Base-by-base conservation (phyloP, 2,329 filamentous ascomycete genomes). In the Colletotrichum sp. region DNA sequence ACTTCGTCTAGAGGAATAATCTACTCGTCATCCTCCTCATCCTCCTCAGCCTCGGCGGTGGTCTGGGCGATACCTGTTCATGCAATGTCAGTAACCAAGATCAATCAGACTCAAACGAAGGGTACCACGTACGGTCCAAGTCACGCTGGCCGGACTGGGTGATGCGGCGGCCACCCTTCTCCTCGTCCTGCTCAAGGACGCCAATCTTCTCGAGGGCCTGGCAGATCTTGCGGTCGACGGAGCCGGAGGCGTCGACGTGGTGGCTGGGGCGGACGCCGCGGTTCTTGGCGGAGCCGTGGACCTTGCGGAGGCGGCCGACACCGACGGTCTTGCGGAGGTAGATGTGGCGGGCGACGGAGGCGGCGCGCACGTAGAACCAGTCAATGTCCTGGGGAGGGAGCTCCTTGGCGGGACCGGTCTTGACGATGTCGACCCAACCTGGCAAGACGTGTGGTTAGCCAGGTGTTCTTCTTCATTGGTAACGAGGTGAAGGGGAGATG, bases 351-450 rank as follows among this genome's bases (percentile, higher is more conserved):
- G 97, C 97, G 86, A 99, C 94, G 81, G 96, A 93, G 83, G 97
- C 97, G 84, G 96, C 96, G 86, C 97, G 96, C 87, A 93, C 88
- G 89, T 93, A 95, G 91, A 93, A 98, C 97, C 97, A 99, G 93
- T 99, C 97, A 87, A 96, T 95, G 88, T 96, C 94, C 93, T 99
- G 96, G 85, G 96, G 97, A 85, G 96, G 96, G 83, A 99, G 95
- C 92, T 99, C 97, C 90, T 98, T 98, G 87, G 95, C 94, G 87
- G 94, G 92, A 85, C 95, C 96, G 83, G 96, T 98, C 95, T 99
- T 99, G 91, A 99, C 97, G 85, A 96, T 98, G 88, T 99, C 97
- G 88, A 98, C 96, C 96, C 96, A 99, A 91, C 95, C 96, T 98
- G 77, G 12, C 30, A 19, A n/a, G 27, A 30, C 8, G 22, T 15